phyloP scores from a whole-genome alignment of 352 stramenopile genomes.

The Stramenopiles sp. region DNA sequence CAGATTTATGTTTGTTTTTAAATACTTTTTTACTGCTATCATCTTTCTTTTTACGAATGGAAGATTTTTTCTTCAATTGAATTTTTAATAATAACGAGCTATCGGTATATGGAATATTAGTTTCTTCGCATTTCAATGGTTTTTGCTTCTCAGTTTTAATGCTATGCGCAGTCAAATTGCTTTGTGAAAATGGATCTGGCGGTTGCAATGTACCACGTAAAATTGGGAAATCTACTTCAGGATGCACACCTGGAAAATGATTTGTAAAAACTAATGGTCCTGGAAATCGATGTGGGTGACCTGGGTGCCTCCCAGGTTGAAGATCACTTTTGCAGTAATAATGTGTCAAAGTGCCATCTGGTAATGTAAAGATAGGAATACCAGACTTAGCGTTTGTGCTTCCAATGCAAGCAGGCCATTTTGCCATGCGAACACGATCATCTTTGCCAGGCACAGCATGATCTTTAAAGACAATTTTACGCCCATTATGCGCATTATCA shows the following conservation, averaged over 20 bases:
- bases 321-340: neutral
- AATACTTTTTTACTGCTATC: neutral
- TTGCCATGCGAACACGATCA: neutral
- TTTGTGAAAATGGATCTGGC: neutral
- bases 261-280: neutral
- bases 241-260: neutral
- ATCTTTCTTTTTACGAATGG: neutral
- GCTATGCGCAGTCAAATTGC: neutral
- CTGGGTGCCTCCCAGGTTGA: neutral
- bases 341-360: neutral
- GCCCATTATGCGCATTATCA: neutral
- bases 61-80: neutral
- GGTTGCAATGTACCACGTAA: neutral
- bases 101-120: neutral
- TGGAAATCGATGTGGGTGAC: neutral
- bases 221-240: neutral
- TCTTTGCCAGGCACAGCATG: neutral
- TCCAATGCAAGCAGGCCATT: neutral
- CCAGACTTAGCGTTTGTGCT: neutral
- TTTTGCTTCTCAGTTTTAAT: neutral
- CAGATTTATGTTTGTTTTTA: neutral
- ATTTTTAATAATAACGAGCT: neutral
- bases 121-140: neutral
- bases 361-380: neutral
- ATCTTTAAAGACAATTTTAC: neutral